These are phyloP conservation scores for Amorphotheca resinae DNA, from an alignment of 495 filamentous ascomycete species.

Conservation along the genomic window DNA sequence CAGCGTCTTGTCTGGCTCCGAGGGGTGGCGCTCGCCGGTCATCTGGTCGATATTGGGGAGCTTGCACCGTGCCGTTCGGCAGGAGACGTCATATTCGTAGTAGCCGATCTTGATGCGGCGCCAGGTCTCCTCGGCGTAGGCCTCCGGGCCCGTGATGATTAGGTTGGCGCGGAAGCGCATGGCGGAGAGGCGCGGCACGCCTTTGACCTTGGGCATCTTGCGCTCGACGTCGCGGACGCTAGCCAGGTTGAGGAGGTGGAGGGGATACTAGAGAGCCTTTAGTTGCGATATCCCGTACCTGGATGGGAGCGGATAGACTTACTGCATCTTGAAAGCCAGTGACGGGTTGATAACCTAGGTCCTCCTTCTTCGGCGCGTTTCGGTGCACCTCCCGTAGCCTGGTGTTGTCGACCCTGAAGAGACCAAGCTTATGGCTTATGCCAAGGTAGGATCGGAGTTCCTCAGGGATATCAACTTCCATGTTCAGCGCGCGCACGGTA, in stretches of 20 bases:
- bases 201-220: slow-evolving; percentile 39
- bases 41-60: slow-evolving; percentile 73
- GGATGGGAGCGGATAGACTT: slow-evolving; percentile 19
- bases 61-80: slow-evolving; percentile 65
- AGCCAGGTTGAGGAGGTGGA: slow-evolving; percentile 67
- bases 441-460: slow-evolving; percentile 48
- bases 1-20: slow-evolving; percentile 64
- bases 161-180: slow-evolving; percentile 77
- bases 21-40: slow-evolving; percentile 54
- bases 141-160: slow-evolving; percentile 49
- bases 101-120: slow-evolving; percentile 50
- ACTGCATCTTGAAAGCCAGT: slow-evolving; percentile 78
- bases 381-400: slow-evolving; percentile 57
- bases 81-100: slow-evolving; percentile 44
- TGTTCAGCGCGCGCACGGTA: slow-evolving; percentile 44
- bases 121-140: slow-evolving; percentile 71
- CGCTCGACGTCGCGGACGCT: slow-evolving; percentile 54
- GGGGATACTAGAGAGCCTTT: slow-evolving; percentile 74
- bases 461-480: slow-evolving; percentile 36
- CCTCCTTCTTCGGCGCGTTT: slow-evolving; percentile 56
- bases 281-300: background rate
- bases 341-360: slow-evolving; percentile 61
- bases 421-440: slow-evolving; percentile 47
- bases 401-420: slow-evolving; percentile 58
- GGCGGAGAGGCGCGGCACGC: slow-evolving; percentile 40